phyloP scores from a whole-genome alignment of 2,329 filamentous ascomycete species.

The Botryotinia calthae region DNA sequence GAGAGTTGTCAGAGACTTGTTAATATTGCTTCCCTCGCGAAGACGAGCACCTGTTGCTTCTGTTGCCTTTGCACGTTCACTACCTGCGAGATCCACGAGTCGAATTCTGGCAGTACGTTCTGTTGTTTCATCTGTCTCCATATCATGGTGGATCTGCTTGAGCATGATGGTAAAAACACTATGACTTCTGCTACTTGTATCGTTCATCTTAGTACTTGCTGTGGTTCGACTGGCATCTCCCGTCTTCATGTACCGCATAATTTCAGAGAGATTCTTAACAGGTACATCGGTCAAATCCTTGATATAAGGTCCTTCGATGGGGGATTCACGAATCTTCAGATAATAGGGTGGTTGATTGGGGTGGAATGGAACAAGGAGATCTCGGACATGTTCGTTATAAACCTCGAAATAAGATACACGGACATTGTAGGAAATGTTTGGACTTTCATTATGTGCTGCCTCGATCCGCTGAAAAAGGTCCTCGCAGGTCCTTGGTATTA shows the following conservation, averaged over 20 bases:
- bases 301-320: constrained; percentile 91
- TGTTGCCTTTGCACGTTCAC: constrained; percentile 90
- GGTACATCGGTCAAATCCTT: constrained; percentile 94
- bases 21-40: constrained; percentile 96
- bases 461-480: constrained; percentile 94
- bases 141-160: constrained; percentile 96
- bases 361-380: constrained; percentile 74
- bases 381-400: constrained; percentile 98
- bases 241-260: constrained; percentile 84
- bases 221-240: constrained; percentile 85
- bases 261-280: constrained; percentile 81
- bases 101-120: constrained; percentile 92
- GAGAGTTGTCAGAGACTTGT: constrained; percentile 94
- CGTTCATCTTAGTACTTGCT: constrained; percentile 98
- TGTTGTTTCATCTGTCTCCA: constrained; percentile 96
- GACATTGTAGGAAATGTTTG: constrained; percentile 94
- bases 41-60: constrained; percentile 90
- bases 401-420: constrained; percentile 98
- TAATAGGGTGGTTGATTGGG: constrained; percentile 78
- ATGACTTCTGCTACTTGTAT: constrained; percentile 93
- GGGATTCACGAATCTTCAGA: constrained; percentile 94
- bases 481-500: constrained; percentile 93
- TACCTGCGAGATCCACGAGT: constrained; percentile 90
- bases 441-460: constrained; percentile 67
- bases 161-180: constrained; percentile 97